phyloP scores from a whole-genome alignment of 768 basidiomycete species.

The Serendipita sp. region DNA sequence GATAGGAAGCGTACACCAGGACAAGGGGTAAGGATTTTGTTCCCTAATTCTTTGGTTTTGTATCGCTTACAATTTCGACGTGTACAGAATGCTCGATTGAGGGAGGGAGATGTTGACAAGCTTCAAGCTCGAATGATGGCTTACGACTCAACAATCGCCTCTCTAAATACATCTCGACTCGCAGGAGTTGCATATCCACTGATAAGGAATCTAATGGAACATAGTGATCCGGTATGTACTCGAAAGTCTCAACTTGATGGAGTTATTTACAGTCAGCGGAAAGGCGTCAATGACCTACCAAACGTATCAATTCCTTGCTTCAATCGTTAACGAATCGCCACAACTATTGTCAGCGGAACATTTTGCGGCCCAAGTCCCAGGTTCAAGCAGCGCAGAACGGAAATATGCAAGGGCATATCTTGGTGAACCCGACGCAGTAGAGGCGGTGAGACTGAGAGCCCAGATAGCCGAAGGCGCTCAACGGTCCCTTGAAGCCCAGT shows the following conservation, averaged over 20 bases:
- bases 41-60: background rate
- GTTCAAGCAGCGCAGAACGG: conserved; percentile 63
- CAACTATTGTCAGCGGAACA: conserved; percentile 62
- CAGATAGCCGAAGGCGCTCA: conserved; percentile 67
- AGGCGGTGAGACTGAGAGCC: conserved; percentile 45
- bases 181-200: conserved; percentile 63
- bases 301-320: conserved; percentile 49
- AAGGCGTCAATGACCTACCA: conserved; percentile 10
- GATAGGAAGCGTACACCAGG: background rate
- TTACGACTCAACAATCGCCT: conserved; percentile 69
- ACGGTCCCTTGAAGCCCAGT: conserved; percentile 74
- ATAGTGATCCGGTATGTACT: conserved; percentile 42
- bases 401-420: conserved; percentile 72
- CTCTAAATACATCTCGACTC: conserved; percentile 59
- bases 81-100: background rate
- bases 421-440: conserved; percentile 44
- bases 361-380: conserved; percentile 67
- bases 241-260: background rate
- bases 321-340: conserved; percentile 65
- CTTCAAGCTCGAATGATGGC: conserved; percentile 88
- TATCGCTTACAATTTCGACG: background rate
- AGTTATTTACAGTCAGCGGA: background rate
- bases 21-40: background rate
- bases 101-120: background rate
- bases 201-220: conserved; percentile 54